Conservation (phyloP, 1,139 yeast species). For the Meyerozyma athensensis region DNA sequence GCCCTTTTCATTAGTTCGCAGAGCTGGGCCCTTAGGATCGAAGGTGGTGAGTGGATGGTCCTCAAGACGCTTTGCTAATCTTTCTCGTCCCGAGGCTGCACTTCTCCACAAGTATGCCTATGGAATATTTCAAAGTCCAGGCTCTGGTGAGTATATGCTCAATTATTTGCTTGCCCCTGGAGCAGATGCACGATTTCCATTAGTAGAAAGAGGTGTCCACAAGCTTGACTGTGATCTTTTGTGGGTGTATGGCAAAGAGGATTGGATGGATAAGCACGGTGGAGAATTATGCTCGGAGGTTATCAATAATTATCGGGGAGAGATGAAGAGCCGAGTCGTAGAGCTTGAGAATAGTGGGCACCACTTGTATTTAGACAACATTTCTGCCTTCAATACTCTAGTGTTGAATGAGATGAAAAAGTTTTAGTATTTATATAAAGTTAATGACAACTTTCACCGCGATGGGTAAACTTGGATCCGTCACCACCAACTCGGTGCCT, state of each 20-base stretch:
- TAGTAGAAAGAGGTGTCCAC: constrained; percentile 47
- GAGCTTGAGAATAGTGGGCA: constrained; percentile 60
- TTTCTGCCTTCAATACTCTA: constrained; percentile 43
- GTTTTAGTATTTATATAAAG: neutral
- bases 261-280: constrained; percentile 71
- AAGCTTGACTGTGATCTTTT: constrained; percentile 46
- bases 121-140: constrained; percentile 64
- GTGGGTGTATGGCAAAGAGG: constrained; percentile 73
- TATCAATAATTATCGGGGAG: constrained; percentile 23
- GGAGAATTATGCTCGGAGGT: constrained; percentile 42
- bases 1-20: constrained; percentile 63
- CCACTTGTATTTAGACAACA: constrained; percentile 65
- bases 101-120: constrained; percentile 62
- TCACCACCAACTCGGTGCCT: constrained; percentile 51
- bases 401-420: constrained; percentile 41
- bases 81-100: constrained; percentile 22
- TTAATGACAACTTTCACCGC: constrained; percentile 20
- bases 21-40: constrained; percentile 63
- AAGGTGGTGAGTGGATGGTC: constrained; percentile 78
- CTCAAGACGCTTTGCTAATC: constrained; percentile 55
- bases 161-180: constrained; percentile 69
- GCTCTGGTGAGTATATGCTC: constrained; percentile 74
- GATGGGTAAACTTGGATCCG: constrained; percentile 55
- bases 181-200: constrained; percentile 64
- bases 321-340: constrained; percentile 33